A percentile compares a stretch with the other conserved stretches of the same genome.
These are phyloP conservation scores for Fraxinus ornus DNA, from an alignment of 305 asterid species.

Conservation along the genomic window DNA sequence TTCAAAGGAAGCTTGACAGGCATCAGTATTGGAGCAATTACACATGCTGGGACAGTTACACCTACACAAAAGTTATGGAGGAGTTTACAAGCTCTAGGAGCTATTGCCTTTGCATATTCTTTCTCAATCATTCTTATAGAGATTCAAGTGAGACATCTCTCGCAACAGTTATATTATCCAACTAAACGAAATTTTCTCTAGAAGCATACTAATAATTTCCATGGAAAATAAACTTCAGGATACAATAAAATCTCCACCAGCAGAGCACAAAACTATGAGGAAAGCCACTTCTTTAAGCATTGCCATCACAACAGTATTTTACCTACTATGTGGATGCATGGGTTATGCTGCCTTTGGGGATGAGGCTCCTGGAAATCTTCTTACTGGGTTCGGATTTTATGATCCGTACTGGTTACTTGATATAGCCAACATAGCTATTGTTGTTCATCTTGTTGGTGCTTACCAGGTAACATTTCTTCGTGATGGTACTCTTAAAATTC, in stretches of 20 bases:
- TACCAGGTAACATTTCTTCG: constrained; percentile 25
- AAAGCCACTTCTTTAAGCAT: constrained; percentile 31
- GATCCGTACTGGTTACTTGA: constrained; percentile 34
- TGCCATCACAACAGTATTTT: constrained; percentile 26
- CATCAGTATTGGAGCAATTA: constrained; percentile 28
- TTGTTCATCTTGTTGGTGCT: constrained; percentile 35
- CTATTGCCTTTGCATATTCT: constrained; percentile 47
- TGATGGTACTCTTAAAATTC: neutral
- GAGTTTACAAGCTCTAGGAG: constrained; percentile 48
- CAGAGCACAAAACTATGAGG: constrained; percentile 32
- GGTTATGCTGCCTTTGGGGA: constrained; percentile 37
- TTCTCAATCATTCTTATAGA: constrained; percentile 44
- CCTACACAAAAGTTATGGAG: constrained; percentile 31
- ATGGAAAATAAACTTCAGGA: constrained; percentile 14
- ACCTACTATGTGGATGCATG: constrained; percentile 35
- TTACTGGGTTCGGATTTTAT: constrained; percentile 36
- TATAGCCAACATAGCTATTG: constrained; percentile 30
- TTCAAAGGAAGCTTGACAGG: constrained; percentile 35
- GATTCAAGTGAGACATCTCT: constrained; percentile 21
- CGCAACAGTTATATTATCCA: neutral
- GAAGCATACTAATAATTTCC: neutral
- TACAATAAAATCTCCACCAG: constrained; percentile 32
- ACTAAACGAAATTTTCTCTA: neutral
- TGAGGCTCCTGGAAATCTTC: constrained; percentile 31
- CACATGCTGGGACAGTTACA: constrained; percentile 31